Base-by-base conservation (phyloP, 176 grass and related monocot species). In the Triticum timopheevii region DNA sequence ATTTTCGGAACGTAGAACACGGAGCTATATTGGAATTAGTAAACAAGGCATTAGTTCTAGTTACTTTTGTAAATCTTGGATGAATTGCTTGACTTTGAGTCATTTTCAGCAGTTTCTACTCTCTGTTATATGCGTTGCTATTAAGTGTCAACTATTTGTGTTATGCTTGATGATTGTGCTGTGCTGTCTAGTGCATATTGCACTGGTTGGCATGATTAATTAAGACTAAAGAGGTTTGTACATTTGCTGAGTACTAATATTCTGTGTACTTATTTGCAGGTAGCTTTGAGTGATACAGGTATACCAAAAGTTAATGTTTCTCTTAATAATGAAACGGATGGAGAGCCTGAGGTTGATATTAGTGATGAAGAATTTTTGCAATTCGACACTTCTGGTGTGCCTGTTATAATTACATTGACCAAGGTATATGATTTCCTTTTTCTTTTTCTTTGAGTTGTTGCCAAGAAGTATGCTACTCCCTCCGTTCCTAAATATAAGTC, bases 341-440 rank as follows among this genome's bases (percentile, higher is more conserved):
- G 92, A 36, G 93, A 94, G 77, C 96, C 93, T 82, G 96, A 98
- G 65, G 88, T 98, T 38, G 91, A 98, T 84, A 84, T 95, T 16
- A 95, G 84, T 19, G 93, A 95, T 47, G 93, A 95, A 83, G 93
- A 98, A 78, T 95, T 95, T 84, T 83, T 98, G 78, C 96, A 98
- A 85, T 98, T 98, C 10, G 96, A 98, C 82, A 98, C 96, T 79
- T 93, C 92, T 50, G 84, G 91, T 78, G 92, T 97, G 64, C 95
- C 95, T 69, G 91, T 94, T 62, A 92, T 98, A 65, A 31, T 98
- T 83, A 98, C 96, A 68, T 84, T 98, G 80, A 98, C 92, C 22
- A 95, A 98, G 90, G 96, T 98, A 69, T 70, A 35, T 65, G 8
- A 20, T 59, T 3, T 54, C 16, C 8, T 31, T 30, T 76, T 47